phyloP scores from a whole-genome alignment of 768 basidiomycete genomes.

The Artomyces pyxidatus region DNA sequence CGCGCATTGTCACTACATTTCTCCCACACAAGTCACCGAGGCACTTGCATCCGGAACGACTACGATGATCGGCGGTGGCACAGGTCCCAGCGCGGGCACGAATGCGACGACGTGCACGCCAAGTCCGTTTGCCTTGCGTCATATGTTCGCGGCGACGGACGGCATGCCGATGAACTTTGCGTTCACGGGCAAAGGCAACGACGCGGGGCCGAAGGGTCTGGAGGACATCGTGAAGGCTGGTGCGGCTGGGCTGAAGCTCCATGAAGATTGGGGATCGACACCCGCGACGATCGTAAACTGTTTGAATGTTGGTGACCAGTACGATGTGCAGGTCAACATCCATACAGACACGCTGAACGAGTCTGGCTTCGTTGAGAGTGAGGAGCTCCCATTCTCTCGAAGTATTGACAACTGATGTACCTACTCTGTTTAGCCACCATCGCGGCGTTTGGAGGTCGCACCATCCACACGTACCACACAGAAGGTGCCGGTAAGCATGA shows the following conservation, averaged over 20 bases:
- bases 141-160: constrained; percentile 92
- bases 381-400: constrained; percentile 17
- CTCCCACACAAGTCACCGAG: constrained; percentile 86
- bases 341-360: constrained; percentile 98
- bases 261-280: constrained; percentile 96
- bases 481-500: constrained; percentile 85
- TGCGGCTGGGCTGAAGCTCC: constrained; percentile 85
- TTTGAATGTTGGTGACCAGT: constrained; percentile 77
- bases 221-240: constrained; percentile 81
- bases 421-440: constrained; percentile 58
- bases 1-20: constrained; percentile 91
- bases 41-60: constrained; percentile 80
- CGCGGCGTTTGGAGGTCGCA: constrained; percentile 78
- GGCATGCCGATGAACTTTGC: constrained; percentile 85
- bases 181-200: constrained; percentile 96
- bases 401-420: neutral
- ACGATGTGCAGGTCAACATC: constrained; percentile 95
- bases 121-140: constrained; percentile 78
- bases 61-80: constrained; percentile 94
- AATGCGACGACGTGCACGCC: constrained; percentile 95
- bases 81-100: constrained; percentile 85
- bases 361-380: constrained; percentile 93
- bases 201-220: constrained; percentile 64
- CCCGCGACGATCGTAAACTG: constrained; percentile 73
- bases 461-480: constrained; percentile 95